Evolutionary conservation across 2,329 filamentous ascomycete genomes (phyloP).

Genomic region (Cordyceps pruinosa): DNA sequence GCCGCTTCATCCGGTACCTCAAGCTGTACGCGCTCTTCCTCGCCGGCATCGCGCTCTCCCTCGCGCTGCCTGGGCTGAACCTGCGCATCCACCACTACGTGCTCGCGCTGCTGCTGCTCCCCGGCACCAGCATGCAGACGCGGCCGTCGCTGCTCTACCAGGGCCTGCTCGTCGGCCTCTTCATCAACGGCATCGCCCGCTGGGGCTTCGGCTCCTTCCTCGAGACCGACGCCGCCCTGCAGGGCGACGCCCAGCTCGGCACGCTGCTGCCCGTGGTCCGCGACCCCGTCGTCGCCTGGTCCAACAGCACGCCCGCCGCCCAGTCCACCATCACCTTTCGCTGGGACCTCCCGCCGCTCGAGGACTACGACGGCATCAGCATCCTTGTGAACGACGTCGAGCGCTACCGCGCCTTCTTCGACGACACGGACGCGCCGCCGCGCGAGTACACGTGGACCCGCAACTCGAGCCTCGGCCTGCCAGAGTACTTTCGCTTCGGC

Average conservation of each 20-base stretch:
- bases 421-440: slow-evolving; percentile 39
- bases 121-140: slow-evolving; percentile 83
- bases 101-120: slow-evolving; percentile 75
- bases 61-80: slow-evolving; percentile 68
- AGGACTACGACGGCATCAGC: slow-evolving; percentile 65
- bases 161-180: slow-evolving; percentile 80
- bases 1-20: slow-evolving; percentile 69
- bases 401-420: slow-evolving; percentile 65
- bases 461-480: slow-evolving; percentile 35
- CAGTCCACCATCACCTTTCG: slow-evolving; percentile 60
- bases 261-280: slow-evolving; percentile 52
- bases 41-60: slow-evolving; percentile 58
- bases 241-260: slow-evolving; percentile 58
- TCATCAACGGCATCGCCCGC: slow-evolving; percentile 86
- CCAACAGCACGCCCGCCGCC: slow-evolving; percentile 18
- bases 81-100: slow-evolving; percentile 95
- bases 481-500: slow-evolving; percentile 73
- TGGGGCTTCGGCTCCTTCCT: slow-evolving; percentile 92
- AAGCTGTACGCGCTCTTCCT: slow-evolving; percentile 68
- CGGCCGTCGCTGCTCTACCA: slow-evolving; percentile 80
- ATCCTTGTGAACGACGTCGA: slow-evolving; percentile 83
- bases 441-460: slow-evolving; percentile 54
- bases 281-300: slow-evolving; percentile 40
- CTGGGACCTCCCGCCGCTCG: slow-evolving; percentile 39
- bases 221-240: slow-evolving; percentile 69